phyloP scores from a whole-genome alignment of 306 rosid species.

The Abrus pulchellus region DNA sequence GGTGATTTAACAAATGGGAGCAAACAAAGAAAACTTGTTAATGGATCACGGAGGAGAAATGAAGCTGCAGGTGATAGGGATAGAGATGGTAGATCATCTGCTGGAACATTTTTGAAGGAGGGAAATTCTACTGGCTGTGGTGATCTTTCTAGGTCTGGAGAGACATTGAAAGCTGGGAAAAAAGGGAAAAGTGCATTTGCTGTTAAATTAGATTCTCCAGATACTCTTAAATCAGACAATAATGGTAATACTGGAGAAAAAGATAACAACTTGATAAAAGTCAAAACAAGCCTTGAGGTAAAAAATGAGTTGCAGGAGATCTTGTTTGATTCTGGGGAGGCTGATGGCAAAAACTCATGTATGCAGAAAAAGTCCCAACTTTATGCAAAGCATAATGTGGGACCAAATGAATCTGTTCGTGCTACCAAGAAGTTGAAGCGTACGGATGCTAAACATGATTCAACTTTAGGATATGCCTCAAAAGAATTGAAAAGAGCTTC shows the following conservation, averaged over 20 bases:
- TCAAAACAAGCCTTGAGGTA: slow-evolving; percentile 54
- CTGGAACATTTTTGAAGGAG: slow-evolving; percentile 56
- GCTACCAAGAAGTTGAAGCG: slow-evolving; percentile 69
- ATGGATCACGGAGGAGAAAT: slow-evolving; percentile 60
- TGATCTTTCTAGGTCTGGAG: slow-evolving; percentile 57
- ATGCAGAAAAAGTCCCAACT: slow-evolving; percentile 64
- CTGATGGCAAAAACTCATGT: slow-evolving; percentile 52
- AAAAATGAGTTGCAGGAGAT: slow-evolving; percentile 49
- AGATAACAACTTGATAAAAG: slow-evolving; percentile 55
- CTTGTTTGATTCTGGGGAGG: slow-evolving; percentile 51
- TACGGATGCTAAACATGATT: slow-evolving; percentile 58
- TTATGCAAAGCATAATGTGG: slow-evolving; percentile 59
- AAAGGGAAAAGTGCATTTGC: slow-evolving; percentile 58
- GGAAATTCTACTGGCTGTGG: slow-evolving; percentile 48
- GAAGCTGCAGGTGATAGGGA: slow-evolving; percentile 60
- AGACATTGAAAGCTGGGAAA: slow-evolving; percentile 59
- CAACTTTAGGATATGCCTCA: slow-evolving; percentile 48
- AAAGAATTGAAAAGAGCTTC: slow-evolving; percentile 60
- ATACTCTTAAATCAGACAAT: slow-evolving; percentile 54
- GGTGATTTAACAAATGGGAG: slow-evolving; percentile 61
- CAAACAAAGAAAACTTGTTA: slow-evolving; percentile 62
- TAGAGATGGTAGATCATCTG: slow-evolving; percentile 53
- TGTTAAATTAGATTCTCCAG: slow-evolving; percentile 54
- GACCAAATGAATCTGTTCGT: slow-evolving; percentile 61
- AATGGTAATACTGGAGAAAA: slow-evolving; percentile 59